phyloP scores from a whole-genome alignment of 257 asterid genomes.

The Solanum ossicruentum region DNA sequence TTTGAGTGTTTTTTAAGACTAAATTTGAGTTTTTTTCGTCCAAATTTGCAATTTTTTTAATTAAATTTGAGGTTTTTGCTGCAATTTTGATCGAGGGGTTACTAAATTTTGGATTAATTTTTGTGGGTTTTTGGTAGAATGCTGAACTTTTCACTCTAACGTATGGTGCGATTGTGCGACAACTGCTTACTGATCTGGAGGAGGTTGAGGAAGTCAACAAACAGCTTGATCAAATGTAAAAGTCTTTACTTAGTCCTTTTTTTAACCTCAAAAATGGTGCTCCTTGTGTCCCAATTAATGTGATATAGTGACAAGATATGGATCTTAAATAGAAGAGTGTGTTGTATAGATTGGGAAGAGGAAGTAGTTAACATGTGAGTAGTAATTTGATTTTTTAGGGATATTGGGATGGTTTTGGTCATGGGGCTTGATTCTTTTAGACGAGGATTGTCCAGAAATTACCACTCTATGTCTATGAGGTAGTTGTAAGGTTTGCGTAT shows the following conservation, averaged over 20 bases:
- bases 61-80: too few species aligned
- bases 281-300: neutral
- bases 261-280: neutral
- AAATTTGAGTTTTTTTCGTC: neutral
- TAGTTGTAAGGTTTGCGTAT: too few species aligned
- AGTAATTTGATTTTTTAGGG: neutral
- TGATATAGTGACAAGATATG: neutral
- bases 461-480: too few species aligned
- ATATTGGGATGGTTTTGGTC: neutral
- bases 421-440: too few species aligned
- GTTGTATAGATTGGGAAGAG: neutral
- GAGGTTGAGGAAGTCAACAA: constrained; percentile 97
- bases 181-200: constrained; percentile 90
- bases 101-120: neutral
- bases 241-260: neutral
- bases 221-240: constrained; percentile 91
- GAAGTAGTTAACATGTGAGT: neutral
- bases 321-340: neutral
- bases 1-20: neutral
- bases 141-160: constrained; percentile 91
- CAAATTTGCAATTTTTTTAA: neutral
- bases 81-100: neutral
- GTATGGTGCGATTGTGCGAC: constrained; percentile 92
- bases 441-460: too few species aligned
- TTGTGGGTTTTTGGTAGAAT: constrained; percentile 26